Conservation (phyloP, 1,139 yeast genomes). For the Saccharomyces hybrid region DNA sequence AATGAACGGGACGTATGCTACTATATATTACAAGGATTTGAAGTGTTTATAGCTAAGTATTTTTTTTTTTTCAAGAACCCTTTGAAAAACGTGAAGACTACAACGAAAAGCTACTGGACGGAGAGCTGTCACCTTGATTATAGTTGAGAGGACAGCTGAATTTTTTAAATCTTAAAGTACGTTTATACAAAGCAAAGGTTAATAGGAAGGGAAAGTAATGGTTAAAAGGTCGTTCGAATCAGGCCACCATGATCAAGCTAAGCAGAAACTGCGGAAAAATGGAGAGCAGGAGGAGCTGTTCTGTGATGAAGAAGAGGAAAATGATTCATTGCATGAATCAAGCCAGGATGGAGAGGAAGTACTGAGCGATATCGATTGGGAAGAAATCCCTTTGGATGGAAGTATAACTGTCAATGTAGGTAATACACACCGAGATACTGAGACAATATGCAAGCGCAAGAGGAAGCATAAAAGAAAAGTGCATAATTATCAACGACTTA, state of each 20-base stretch:
- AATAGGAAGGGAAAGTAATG: neutral
- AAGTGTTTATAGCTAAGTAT: no score
- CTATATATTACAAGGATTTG: no score
- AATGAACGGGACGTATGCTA: no score
- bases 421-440: neutral
- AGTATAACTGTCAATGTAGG: constrained; percentile 3
- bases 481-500: constrained; percentile 10
- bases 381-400: constrained; percentile 18
- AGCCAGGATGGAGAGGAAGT: neutral
- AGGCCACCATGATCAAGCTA: neutral
- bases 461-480: neutral
- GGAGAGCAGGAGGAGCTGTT: constrained; percentile 1
- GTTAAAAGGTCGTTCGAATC: neutral
- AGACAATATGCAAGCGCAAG: constrained; percentile 4
- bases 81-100: no score
- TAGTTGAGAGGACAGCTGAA: no score
- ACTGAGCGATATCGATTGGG: constrained; percentile 18
- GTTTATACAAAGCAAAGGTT: neutral
- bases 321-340: neutral
- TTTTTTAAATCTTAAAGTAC: no score
- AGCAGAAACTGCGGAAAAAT: constrained; percentile 1
- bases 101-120: no score
- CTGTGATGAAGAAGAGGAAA: neutral
- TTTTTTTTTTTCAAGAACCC: no score
- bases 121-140: no score